A percentile compares a stretch with the other conserved stretches of the same genome.
phyloP scores from a whole-genome alignment of 768 basidiomycete genomes.

The Leccinum incarnatum region DNA sequence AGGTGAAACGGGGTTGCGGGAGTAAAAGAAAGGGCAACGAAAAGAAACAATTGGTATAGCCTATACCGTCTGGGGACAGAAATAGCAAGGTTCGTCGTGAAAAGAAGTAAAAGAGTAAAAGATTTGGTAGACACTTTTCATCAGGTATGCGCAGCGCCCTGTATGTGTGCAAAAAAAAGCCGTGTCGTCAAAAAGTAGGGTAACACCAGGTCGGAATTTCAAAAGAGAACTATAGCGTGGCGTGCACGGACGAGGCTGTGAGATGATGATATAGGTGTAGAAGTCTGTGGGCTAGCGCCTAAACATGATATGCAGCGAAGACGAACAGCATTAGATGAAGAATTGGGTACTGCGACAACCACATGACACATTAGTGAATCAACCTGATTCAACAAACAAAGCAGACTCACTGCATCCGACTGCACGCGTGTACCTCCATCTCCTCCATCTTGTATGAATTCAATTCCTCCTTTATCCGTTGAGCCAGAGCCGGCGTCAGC shows the following conservation, averaged over 20 bases:
- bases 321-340: constrained; percentile 61
- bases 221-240: constrained; percentile 19
- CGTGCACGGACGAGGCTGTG: constrained; percentile 11
- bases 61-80: constrained; percentile 13
- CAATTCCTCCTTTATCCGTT: constrained; percentile 96
- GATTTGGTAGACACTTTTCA: constrained; percentile 20
- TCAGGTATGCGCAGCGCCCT: constrained; percentile 33
- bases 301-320: constrained; percentile 26
- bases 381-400: neutral
- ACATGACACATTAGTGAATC: neutral
- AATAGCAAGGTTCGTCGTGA: constrained; percentile 5
- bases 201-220: constrained; percentile 26
- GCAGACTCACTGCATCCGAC: constrained; percentile 78
- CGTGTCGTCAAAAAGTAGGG: constrained; percentile 17
- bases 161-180: constrained; percentile 18
- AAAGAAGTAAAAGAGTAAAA: neutral
- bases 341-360: constrained; percentile 67
- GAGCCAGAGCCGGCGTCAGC: constrained; percentile 90
- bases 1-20: neutral
- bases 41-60: constrained; percentile 19
- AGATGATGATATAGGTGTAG: constrained; percentile 23
- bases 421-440: constrained; percentile 96
- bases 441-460: constrained; percentile 99
- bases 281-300: constrained; percentile 31
- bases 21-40: neutral